A percentile compares a stretch with the other conserved stretches of the same genome.
These are phyloP conservation scores for Boletus barrowsii DNA, from an alignment of 768 basidiomycete genomes.

Conservation along the genomic window DNA sequence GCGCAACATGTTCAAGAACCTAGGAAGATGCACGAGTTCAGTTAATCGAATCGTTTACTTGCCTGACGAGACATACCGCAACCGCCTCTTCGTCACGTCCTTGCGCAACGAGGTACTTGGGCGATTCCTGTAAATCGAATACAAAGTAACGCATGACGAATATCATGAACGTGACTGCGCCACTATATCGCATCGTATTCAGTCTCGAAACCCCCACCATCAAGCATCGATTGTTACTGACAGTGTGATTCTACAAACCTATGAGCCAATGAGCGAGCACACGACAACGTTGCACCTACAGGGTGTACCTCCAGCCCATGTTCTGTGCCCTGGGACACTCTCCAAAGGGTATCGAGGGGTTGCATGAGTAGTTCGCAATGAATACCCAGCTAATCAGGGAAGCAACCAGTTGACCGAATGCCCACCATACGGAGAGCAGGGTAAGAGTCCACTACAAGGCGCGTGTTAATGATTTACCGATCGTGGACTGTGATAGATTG, in stretches of 20 bases:
- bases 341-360: slow-evolving; percentile 26
- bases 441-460: slow-evolving; percentile 47
- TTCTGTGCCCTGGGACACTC: slow-evolving; percentile 49
- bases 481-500: neutral
- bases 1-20: slow-evolving; percentile 49
- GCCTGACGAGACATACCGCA: slow-evolving; percentile 26
- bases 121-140: slow-evolving; percentile 58
- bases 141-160: slow-evolving; percentile 55
- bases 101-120: slow-evolving; percentile 57
- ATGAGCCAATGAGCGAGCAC: neutral
- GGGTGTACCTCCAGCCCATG: slow-evolving; percentile 60
- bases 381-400: slow-evolving; percentile 54
- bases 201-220: neutral
- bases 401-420: slow-evolving; percentile 47
- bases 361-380: slow-evolving; percentile 54
- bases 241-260: slow-evolving; percentile 37
- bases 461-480: neutral
- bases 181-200: slow-evolving; percentile 27
- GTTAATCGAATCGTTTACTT: neutral
- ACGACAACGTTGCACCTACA: slow-evolving; percentile 28
- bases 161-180: slow-evolving; percentile 47
- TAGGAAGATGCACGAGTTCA: slow-evolving; percentile 11
- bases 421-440: slow-evolving; percentile 54
- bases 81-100: slow-evolving; percentile 58
- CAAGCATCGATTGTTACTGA: slow-evolving; percentile 20